Evolutionary conservation across 148 eudicot genomes (phyloP), one percentile per base, ranked within the genome.

Genomic region (Rhododendron molle): DNA sequence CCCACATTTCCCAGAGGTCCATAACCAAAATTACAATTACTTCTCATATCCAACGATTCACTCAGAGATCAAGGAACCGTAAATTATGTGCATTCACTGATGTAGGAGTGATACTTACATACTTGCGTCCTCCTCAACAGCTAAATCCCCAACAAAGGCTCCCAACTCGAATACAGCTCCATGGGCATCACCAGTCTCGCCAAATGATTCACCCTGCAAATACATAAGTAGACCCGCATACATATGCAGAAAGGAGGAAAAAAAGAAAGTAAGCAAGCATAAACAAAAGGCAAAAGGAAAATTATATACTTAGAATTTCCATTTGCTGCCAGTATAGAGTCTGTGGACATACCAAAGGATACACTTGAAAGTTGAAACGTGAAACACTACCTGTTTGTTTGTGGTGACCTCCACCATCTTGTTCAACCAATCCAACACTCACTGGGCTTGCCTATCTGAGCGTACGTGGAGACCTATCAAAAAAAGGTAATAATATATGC

Each of bases 71-170:
- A 0, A 76, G 44, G 79, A 40, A 76, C 28, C n/a, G 1, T 40
- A 20, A 76, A 76, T 43, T 77, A 10, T 40, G 50, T 77, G 80
- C 80, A 21, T 77, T 43, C 50, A 10, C 40, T 58, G 15, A 54
- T 18, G 44, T 30, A 40, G 26, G 32, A 79, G 38, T 65, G 36
- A 71, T 82, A 13, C 54, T 16, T 62, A 96, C 98, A 95, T 93
- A 91, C 85, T 85, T 12, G 83, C 83, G 56, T 94, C 98, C 18
- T 96, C 98, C 54, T 93, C 96, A 76, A 90, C 89, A 78, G 96
- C 88, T 76, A 96, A 90, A 87, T 96, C 98, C 80, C 96, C 98
- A 83, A 94, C 94, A 87, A 96, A 93, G 38, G 92, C 93, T 72
- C 95, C 95, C 89, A 96, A 90, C 91, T 94, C 96, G 80, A 94